Evolutionary conservation across 495 filamentous ascomycete genomes (phyloP).

Genomic region (Penicillium subrubescens): DNA sequence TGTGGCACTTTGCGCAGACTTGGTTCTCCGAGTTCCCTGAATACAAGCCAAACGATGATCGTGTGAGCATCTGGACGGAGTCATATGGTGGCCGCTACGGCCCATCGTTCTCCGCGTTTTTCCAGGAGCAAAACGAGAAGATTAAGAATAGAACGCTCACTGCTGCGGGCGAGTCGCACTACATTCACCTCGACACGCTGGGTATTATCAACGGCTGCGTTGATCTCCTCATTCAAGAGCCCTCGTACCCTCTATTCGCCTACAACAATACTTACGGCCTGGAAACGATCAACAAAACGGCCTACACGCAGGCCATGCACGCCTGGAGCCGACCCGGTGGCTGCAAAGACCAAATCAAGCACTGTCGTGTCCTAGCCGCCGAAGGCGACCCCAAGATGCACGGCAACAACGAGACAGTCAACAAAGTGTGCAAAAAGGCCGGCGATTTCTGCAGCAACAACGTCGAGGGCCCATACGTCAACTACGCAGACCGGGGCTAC

Average conservation of each 20-base stretch:
- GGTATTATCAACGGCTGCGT: constrained; percentile 73
- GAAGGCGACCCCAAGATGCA: constrained; percentile 49
- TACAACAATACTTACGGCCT: constrained; percentile 78
- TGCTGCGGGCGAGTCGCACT: constrained; percentile 31
- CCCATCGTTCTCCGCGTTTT: constrained; percentile 63
- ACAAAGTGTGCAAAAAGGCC: constrained; percentile 42
- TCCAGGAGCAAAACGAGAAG: constrained; percentile 65
- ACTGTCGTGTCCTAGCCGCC: constrained; percentile 45
- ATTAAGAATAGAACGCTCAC: constrained; percentile 44
- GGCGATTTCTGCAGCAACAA: constrained; percentile 38
- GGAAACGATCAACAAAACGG: constrained; percentile 58
- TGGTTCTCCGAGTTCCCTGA: constrained; percentile 58
- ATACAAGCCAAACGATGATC: constrained; percentile 56
- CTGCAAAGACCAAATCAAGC: constrained; percentile 59
- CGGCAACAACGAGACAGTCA: constrained; percentile 47
- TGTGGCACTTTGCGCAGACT: constrained; percentile 62
- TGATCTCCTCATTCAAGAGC: constrained; percentile 68
- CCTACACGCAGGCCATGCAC: constrained; percentile 50
- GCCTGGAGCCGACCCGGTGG: constrained; percentile 56
- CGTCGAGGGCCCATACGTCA: constrained; percentile 39
- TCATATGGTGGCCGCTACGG: constrained; percentile 72
- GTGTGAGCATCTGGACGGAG: constrained; percentile 57
- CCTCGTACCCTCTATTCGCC: constrained; percentile 67
- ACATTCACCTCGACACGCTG: constrained; percentile 52
- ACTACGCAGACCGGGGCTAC: constrained; percentile 47